phyloP scores from a whole-genome alignment of 768 basidiomycete species.

The Panaeolus cyanescens region DNA sequence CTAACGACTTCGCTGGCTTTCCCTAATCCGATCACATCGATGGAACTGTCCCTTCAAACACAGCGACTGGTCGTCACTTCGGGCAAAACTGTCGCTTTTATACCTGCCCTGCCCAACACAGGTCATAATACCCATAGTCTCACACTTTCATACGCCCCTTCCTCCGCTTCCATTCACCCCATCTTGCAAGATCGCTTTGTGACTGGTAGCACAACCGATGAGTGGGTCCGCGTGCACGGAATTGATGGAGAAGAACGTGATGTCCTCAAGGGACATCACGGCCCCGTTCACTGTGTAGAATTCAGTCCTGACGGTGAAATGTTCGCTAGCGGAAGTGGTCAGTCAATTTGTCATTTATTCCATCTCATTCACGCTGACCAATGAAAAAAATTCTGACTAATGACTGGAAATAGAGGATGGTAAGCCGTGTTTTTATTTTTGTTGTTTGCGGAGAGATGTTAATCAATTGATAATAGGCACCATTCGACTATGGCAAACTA shows the following conservation, averaged over 20 bases:
- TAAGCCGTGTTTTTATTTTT: slow-evolving; percentile 30
- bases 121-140: slow-evolving; percentile 73
- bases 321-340: slow-evolving; percentile 95
- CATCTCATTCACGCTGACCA: slow-evolving; percentile 10
- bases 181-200: slow-evolving; percentile 87
- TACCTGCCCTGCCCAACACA: slow-evolving; percentile 66
- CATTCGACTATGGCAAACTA: slow-evolving; percentile 97
- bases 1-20: slow-evolving; percentile 73
- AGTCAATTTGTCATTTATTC: slow-evolving; percentile 33
- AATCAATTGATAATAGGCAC: slow-evolving; percentile 57
- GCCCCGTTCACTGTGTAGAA: slow-evolving; percentile 92
- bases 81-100: slow-evolving; percentile 90
- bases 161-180: slow-evolving; percentile 95
- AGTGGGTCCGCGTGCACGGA: slow-evolving; percentile 95
- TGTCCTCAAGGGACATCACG: slow-evolving; percentile 94
- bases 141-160: slow-evolving; percentile 82
- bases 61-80: slow-evolving; percentile 87
- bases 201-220: slow-evolving; percentile 86
- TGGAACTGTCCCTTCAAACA: slow-evolving; percentile 87
- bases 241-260: slow-evolving; percentile 90
- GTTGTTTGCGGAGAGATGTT: neutral
- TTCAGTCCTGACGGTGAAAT: slow-evolving; percentile 97
- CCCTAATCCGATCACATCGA: slow-evolving; percentile 83
- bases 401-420: slow-evolving; percentile 65
- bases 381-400: slow-evolving; percentile 9